These are phyloP conservation scores for Curvularia sp. DNA, from an alignment of 2,329 filamentous ascomycete species.

Conservation along the genomic window DNA sequence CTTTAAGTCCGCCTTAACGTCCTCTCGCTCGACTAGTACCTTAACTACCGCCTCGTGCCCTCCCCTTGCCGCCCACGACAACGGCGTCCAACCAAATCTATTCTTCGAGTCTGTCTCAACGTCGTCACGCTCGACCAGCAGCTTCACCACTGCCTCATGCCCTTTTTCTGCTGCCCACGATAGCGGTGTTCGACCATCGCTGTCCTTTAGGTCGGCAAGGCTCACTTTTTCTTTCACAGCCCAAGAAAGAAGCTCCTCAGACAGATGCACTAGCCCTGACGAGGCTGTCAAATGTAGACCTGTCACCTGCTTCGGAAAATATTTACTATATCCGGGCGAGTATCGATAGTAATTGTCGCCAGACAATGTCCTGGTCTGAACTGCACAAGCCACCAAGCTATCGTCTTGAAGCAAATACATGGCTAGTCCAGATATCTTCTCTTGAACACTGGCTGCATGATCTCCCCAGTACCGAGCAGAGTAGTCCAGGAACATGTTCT, in stretches of 20 bases:
- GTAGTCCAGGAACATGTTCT: slow-evolving; percentile 38
- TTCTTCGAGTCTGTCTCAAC: background rate
- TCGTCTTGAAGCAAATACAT: too few relatives aligned
- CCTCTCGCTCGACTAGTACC: too few relatives aligned
- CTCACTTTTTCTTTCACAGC: too few relatives aligned
- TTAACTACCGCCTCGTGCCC: too few relatives aligned
- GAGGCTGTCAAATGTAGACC: background rate
- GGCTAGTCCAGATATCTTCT: too few relatives aligned
- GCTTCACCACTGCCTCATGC: too few relatives aligned
- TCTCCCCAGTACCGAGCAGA: slow-evolving; percentile 36
- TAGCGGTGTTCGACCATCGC: background rate
- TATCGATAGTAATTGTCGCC: too few relatives aligned
- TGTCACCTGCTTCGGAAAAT: background rate
- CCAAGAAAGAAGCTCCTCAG: too few relatives aligned
- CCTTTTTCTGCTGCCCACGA: too few relatives aligned
- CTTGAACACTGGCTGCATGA: slow-evolving; percentile 17
- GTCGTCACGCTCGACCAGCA: too few relatives aligned
- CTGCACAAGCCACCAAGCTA: background rate
- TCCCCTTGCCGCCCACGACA: background rate
- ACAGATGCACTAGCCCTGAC: background rate
- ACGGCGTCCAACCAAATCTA: background rate
- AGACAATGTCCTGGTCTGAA: background rate
- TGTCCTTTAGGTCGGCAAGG: background rate
- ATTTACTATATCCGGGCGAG: slow-evolving; percentile 4
- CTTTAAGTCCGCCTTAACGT: background rate